Base-by-base conservation (phyloP, 2,329 filamentous ascomycete species). In the Leptoxyphium fumago region DNA sequence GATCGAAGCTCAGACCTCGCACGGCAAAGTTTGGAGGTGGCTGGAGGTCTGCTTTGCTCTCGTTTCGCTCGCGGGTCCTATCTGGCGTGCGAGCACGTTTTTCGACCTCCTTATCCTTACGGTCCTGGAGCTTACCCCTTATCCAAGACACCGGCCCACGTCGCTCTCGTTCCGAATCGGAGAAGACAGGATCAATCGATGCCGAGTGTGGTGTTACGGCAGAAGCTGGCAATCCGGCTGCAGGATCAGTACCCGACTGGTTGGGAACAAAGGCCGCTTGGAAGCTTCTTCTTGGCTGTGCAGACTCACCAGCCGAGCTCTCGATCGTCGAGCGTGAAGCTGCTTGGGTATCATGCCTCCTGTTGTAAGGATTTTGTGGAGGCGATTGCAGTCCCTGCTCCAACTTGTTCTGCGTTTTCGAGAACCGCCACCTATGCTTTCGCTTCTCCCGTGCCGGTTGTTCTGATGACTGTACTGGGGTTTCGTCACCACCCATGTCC, bases 371-470 rank as follows among this genome's bases (percentile, higher is more conserved):
- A 45, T 56, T 57, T 36, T 34, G 47, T 30, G 29, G 29, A 32
- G 38, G 44, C 32, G 46, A 46, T 18, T 54, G 52, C 30, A 50
- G 46, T 17, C 38, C 34, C 42, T 43, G 51, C 18, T 56, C 54
- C 13, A 55, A 36, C 40, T 52, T 58, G 46, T 58, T 59, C 42
- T 58, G 56, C 6, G 50, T 48, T 5, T 55, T 49, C 15, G 79
- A 79, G 14, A 85, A 82, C 43, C 87, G 71, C 68, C 86, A 85
- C 68, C 82, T 77, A 46, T 73, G 77, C 55, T 80, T 82, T 62
- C 79, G 83, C 43, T 83, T 78, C 11, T 71, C 38, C 21, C 18
- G 5, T 13, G 13, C 17, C 71, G 30, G 60, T 62, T 53, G 46
- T 15, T 55, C 50, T 2, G 47, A 41, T 15, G 43, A 43, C 11